Evolutionary conservation across 2,329 filamentous ascomycete species (phyloP), one percentile per base, ranked within the genome.

Genomic region (Xylariales sp.): DNA sequence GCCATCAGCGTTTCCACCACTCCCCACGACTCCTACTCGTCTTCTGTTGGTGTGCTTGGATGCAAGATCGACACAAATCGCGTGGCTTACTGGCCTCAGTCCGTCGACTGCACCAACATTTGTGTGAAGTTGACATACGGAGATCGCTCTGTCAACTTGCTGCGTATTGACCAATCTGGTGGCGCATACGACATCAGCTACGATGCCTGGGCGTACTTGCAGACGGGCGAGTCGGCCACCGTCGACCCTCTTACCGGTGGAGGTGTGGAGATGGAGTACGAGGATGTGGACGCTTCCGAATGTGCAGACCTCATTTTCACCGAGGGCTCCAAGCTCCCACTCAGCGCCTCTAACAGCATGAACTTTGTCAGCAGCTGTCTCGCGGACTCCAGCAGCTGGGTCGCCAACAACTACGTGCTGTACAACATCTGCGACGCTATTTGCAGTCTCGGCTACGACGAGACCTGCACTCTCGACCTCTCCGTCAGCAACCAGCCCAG

Each of bases 11-110:
- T 63, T 33, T 60, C 52, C 48, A 60, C 68, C 41, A 80, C 76
- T 4, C 76, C 76, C 23, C 76, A 81, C 53, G 71, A 70, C 44
- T 57, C 62, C 47, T 80, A 69, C 62, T 74, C 71, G 2, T 76
- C 72, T 13, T 76, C 73, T 4, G 57, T 78, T 43, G 76, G 76
- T 32, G 76, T 78, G 3, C 59, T 77, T 5, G 76, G 76, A 35
- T 80, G 76, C 68, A 74, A 77, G 58, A 67, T 81, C 56, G 57
- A 80, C 60, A 76, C 69, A 44, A 71, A 80, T 63, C 74, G 74
- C 30, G 67, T 80, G 27, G 76, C 76, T 44, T 81, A 81, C 67
- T 80, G 73, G 72, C 76, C 76, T 10, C 50, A 49, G 16, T 53
- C 62, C 5, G 62, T 74, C 35, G 64, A 66, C 61, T 81, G 76